Base-by-base conservation (phyloP, 2,329 filamentous ascomycete genomes). In the Talaromyces sp. region DNA sequence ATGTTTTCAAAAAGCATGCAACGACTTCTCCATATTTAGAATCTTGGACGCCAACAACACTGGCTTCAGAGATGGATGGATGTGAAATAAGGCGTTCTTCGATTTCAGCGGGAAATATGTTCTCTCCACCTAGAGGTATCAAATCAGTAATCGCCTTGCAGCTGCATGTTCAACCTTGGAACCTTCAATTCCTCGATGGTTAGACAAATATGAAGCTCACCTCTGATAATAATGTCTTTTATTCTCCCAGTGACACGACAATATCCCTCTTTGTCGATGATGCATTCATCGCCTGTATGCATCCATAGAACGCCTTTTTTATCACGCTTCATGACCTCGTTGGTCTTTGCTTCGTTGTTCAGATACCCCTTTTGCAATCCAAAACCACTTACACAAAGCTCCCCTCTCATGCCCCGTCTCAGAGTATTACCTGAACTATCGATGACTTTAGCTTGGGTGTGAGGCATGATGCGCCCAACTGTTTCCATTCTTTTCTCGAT, bases 181-280 rank as follows among this genome's bases (percentile, higher is more conserved):
- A n/a, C n/a, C n/a, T n/a, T n/a, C n/a, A n/a, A n/a, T n/a, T n/a
- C n/a, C n/a, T n/a, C n/a, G n/a, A n/a, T n/a, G n/a, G n/a, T n/a
- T n/a, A n/a, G n/a, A n/a, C n/a, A n/a, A n/a, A n/a, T n/a, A n/a
- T n/a, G n/a, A n/a, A n/a, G n/a, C n/a, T n/a, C n/a, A n/a, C n/a
- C n/a, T n/a, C n/a, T n/a, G 54, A 90, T 90, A 50, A 90, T 89
- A 24, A 90, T 87, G 55, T 90, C 87, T 74, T 90, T 90, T 71
- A 89, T 88, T 13, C 87, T 77, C 0, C 87, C 87, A 0, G 87
- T 90, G 59, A 90, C 89, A n/a, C 76, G 77, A 54, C 84, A 88
- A 65, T 88, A 89, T 0, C 86, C 87, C 10, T 83, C 72, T 0
- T 69, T 54, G 49, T 81, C 76, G 54, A 82, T 73, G 6, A 75